A percentile compares a stretch with the other conserved stretches of the same genome.
These are phyloP conservation scores for Trichoderma lentiforme DNA, from an alignment of 2,329 filamentous ascomycete genomes.

Conservation along the genomic window DNA sequence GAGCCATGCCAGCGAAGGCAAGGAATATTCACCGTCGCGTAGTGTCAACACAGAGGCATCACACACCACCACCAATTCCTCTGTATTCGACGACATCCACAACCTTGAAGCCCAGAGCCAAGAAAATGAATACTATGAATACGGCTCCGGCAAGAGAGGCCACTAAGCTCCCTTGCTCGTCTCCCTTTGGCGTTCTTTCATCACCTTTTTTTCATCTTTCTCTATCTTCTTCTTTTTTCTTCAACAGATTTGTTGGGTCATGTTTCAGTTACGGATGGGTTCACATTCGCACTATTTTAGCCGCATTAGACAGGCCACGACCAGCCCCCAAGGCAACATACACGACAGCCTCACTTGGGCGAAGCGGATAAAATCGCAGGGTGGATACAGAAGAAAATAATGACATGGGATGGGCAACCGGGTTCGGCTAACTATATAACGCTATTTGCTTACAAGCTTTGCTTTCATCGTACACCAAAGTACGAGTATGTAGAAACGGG, in stretches of 20 bases:
- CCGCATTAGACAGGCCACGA: not conserved
- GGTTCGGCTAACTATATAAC: not conserved
- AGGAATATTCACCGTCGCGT: constrained; percentile 25
- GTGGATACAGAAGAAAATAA: not conserved
- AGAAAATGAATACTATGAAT: constrained; percentile 24
- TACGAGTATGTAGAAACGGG: not conserved
- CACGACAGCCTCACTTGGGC: not conserved
- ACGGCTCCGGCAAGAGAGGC: not conserved
- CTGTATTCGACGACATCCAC: constrained; percentile 30
- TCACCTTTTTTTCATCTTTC: not conserved
- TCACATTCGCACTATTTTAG: constrained; percentile 5
- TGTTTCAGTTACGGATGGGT: not conserved
- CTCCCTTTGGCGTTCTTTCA: not conserved
- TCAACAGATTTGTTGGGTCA: not conserved
- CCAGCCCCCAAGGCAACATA: not conserved
- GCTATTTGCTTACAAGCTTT: not conserved
- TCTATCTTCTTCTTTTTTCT: not conserved
- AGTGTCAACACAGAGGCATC: constrained; percentile 22
- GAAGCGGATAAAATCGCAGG: not conserved
- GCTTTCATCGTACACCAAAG: not conserved
- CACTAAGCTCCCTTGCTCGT: not conserved
- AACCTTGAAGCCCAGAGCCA: constrained; percentile 33
- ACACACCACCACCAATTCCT: constrained; percentile 20
- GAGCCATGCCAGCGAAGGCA: constrained; percentile 36
- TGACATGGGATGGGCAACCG: not conserved